These are phyloP conservation scores for Cruciata laevipes DNA, from an alignment of 257 asterid species.

Conservation along the genomic window DNA sequence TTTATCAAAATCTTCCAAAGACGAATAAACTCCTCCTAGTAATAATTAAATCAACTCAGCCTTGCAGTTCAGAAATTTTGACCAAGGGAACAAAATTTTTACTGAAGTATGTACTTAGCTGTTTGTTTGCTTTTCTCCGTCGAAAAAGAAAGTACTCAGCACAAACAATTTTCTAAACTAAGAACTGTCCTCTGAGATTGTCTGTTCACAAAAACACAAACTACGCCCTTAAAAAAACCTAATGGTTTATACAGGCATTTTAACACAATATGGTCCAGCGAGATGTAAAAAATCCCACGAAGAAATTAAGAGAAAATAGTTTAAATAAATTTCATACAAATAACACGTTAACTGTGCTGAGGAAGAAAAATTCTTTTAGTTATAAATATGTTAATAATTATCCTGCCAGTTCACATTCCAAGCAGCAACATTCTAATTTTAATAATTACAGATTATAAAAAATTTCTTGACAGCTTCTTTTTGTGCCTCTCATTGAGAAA, in stretches of 20 bases:
- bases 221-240: background rate
- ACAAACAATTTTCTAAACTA: background rate
- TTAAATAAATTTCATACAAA: background rate
- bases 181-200: background rate
- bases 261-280: background rate
- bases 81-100: background rate
- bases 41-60: background rate
- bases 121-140: background rate
- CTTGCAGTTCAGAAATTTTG: background rate
- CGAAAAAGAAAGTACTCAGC: background rate
- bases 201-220: background rate
- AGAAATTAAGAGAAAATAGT: background rate
- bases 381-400: background rate
- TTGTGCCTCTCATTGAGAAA: background rate
- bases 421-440: background rate
- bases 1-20: background rate
- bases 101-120: no score
- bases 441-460: background rate
- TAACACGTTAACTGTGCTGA: background rate
- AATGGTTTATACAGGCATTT: background rate
- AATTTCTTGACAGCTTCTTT: background rate
- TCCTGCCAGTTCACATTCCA: background rate
- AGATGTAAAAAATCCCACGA: background rate
- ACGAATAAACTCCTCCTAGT: background rate
- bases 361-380: background rate